Evolutionary conservation across 768 basidiomycete genomes (phyloP), one percentile per base, ranked within the genome.

Genomic region (Lyophyllum shimeji): DNA sequence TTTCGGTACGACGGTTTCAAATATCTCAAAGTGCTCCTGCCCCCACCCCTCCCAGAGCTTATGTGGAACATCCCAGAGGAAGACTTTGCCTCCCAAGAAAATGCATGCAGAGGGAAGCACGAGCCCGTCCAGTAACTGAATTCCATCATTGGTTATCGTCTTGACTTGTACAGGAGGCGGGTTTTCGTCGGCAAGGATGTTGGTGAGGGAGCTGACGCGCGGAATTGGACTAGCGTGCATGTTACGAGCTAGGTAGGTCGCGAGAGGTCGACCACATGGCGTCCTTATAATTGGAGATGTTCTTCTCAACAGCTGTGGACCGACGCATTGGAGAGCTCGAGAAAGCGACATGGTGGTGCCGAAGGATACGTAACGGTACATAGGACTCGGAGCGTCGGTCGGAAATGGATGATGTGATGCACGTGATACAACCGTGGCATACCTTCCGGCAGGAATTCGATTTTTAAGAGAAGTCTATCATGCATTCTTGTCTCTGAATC

Each of bases 21-120:
- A 92, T 23, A 96, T 69, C 60, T 85, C 81, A 61, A 96, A 91
- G 57, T 85, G 84, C 40, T 87, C 90, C 51, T 76, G 74, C 7
- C 65, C 75, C 94, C 94, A 98, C 2, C 77, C 87, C 2, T 69
- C 63, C 86, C 89, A 90, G 1, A 78, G 65, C 4, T 69, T 77
- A 1, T 75, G 69, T 6, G 89, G 87, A 1, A 90, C 89, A 66
- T 98, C 87, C 96, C 96, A 99, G 37, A 98, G 68, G 51, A 95
- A 88, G 0, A 93, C 89, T 44, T 89, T 84, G 2, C 93, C 93
- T 54, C 92, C 89, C 7, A 95, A 68, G 59, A 99, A 90, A 25
- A 99, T 81, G 62, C 86, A 89, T 0, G 94, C 82, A 0, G 85
- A 86, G 0, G 87, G 83, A 1, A 97, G 69, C 17, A 91, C 65